A percentile compares a stretch with the other conserved stretches of the same genome.
Conservation (phyloP, 371 early-diverging fungal species). For the Haplosporangium sp. region DNA sequence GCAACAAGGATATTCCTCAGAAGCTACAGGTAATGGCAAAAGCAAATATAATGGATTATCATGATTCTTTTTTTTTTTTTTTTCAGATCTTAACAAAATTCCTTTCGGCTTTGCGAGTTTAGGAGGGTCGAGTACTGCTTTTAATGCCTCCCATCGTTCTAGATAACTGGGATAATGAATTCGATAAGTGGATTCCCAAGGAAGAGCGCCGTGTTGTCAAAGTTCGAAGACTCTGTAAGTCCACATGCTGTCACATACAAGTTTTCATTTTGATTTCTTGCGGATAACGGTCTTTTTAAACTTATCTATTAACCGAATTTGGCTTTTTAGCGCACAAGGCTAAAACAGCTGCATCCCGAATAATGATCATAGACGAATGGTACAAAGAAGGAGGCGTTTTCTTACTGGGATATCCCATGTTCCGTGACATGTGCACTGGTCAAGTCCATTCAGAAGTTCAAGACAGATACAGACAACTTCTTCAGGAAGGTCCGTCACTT, state of each 20-base stretch:
- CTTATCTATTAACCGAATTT: background rate
- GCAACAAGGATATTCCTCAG: constrained; percentile 58
- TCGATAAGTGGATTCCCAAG: constrained; percentile 72
- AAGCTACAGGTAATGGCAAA: constrained; percentile 54
- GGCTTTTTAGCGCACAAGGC: constrained; percentile 4
- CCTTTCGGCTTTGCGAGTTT: constrained; percentile 7
- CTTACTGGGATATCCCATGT: constrained; percentile 73
- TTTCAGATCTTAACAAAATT: background rate
- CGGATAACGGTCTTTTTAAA: background rate
- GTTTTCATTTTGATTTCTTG: background rate
- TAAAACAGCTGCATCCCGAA: background rate
- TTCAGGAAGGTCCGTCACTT: constrained; percentile 75
- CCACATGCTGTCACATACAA: background rate
- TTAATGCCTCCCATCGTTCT: constrained; percentile 83
- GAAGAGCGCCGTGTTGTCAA: constrained; percentile 43
- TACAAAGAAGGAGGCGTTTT: constrained; percentile 71
- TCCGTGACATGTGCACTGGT: constrained; percentile 55
- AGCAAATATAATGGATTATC: background rate
- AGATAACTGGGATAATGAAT: constrained; percentile 83
- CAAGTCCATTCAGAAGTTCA: background rate
- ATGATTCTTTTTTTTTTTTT: constrained; percentile 14
- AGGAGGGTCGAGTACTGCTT: constrained; percentile 78
- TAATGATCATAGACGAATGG: constrained; percentile 62
- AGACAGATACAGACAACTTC: constrained; percentile 34
- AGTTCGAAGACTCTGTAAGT: constrained; percentile 38